phyloP scores from a whole-genome alignment of 495 filamentous ascomycete species.

The Daldinia childiae region DNA sequence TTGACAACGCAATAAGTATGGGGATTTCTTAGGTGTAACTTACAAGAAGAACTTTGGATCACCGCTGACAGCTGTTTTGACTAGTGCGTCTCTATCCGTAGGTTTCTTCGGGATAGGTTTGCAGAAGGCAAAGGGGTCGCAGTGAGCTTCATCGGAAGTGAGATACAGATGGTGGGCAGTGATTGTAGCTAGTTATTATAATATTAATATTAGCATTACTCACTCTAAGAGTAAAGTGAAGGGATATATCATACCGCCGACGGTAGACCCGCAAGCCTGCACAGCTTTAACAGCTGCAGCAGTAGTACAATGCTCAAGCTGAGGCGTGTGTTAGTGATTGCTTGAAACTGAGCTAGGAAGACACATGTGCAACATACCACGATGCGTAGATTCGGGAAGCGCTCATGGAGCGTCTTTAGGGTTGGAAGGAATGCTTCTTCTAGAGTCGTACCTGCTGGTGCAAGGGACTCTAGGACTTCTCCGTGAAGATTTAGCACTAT shows the following conservation, averaged over 20 bases:
- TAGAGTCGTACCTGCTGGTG: conserved; percentile 74
- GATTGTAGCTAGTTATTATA: conserved; percentile 37
- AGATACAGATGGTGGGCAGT: conserved; percentile 83
- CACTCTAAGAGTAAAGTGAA: neutral
- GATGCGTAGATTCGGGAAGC: conserved; percentile 83
- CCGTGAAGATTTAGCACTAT: conserved; percentile 68
- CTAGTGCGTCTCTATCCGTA: conserved; percentile 76
- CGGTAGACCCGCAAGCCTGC: conserved; percentile 74
- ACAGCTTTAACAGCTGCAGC: conserved; percentile 84
- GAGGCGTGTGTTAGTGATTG: conserved; percentile 44
- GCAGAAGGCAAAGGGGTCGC: conserved; percentile 85
- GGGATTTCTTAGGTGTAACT: conserved; percentile 45
- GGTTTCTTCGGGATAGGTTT: conserved; percentile 83
- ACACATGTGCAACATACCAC: conserved; percentile 51
- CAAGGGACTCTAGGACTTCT: conserved; percentile 58
- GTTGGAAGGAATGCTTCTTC: conserved; percentile 85
- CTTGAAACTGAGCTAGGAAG: conserved; percentile 31
- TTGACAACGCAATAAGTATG: neutral
- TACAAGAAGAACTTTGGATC: conserved; percentile 84
- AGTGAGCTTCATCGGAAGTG: conserved; percentile 77
- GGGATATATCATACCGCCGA: conserved; percentile 69
- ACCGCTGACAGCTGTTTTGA: conserved; percentile 72
- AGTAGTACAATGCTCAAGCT: conserved; percentile 81
- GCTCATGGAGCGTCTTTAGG: conserved; percentile 71
- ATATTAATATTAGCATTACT: conserved; percentile 1